Evolutionary conservation across 2,329 filamentous ascomycete species (phyloP).

Genomic region (Sporothrix schenckii): DNA sequence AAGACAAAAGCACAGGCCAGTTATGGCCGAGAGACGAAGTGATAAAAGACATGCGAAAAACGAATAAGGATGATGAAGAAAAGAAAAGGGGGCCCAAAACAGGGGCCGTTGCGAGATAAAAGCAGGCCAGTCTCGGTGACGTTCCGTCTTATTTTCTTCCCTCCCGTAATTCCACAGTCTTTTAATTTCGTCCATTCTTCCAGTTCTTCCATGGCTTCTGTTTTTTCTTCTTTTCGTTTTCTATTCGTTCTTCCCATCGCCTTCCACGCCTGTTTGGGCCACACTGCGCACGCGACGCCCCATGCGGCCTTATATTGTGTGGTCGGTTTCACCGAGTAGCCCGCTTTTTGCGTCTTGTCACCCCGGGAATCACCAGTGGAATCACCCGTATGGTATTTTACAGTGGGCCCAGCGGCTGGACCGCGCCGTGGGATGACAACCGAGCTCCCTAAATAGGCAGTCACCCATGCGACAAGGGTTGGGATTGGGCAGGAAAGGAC

Average conservation of each 20-base stretch:
- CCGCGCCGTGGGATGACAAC: slow-evolving; percentile 19
- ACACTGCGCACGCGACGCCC: slow-evolving; percentile 27
- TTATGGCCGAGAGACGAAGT: neutral
- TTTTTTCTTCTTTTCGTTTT: neutral
- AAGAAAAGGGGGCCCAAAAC: slow-evolving; percentile 21
- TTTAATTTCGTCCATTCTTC: neutral
- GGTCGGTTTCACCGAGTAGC: slow-evolving; percentile 22
- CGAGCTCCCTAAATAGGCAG: slow-evolving; percentile 31
- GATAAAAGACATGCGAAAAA: neutral
- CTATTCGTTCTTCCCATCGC: slow-evolving; percentile 9
- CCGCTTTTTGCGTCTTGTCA: slow-evolving; percentile 11
- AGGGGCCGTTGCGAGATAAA: slow-evolving; percentile 18
- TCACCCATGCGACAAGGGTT: slow-evolving; percentile 24
- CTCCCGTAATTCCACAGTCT: slow-evolving; percentile 14
- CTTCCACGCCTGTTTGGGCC: neutral
- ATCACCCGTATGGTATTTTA: neutral
- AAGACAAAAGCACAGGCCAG: slow-evolving; percentile 23
- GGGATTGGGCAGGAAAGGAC: slow-evolving; percentile 25
- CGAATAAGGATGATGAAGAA: neutral
- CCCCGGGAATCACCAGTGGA: slow-evolving; percentile 22
- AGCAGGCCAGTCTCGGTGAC: neutral
- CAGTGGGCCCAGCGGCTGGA: slow-evolving; percentile 21
- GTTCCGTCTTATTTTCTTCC: slow-evolving; percentile 32
- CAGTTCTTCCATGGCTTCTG: slow-evolving; percentile 5
- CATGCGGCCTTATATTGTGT: slow-evolving; percentile 23